These are phyloP conservation scores for Euphrasia arctica DNA, from an alignment of 305 asterid species.

Conservation along the genomic window DNA sequence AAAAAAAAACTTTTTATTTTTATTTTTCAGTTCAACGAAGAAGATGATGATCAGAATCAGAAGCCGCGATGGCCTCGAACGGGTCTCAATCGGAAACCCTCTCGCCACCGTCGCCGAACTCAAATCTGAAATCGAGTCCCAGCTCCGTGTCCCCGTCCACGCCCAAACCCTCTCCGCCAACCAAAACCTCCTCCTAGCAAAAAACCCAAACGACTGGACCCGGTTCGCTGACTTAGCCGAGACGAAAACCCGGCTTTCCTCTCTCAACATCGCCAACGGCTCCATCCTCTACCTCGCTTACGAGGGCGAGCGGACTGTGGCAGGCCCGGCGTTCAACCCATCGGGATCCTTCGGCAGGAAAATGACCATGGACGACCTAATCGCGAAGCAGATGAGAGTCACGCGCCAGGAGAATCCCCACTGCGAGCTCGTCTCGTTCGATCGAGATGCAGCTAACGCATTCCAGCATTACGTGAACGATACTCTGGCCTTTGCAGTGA, in stretches of 20 bases:
- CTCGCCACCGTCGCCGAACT: constrained; percentile 56
- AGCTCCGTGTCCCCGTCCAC: constrained; percentile 52
- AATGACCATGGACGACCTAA: constrained; percentile 97
- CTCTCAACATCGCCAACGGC: constrained; percentile 62
- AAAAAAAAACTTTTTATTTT: neutral
- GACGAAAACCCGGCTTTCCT: constrained; percentile 41
- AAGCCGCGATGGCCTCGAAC: constrained; percentile 85
- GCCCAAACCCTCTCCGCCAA: too few relatives aligned
- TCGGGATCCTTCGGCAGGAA: constrained; percentile 94
- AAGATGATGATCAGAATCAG: constrained; percentile 48
- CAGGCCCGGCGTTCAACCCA: constrained; percentile 60
- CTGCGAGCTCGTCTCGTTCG: constrained; percentile 85
- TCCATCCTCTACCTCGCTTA: constrained; percentile 77
- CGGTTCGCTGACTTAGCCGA: constrained; percentile 67
- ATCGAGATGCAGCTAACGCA: constrained; percentile 85
- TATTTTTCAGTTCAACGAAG: too few relatives aligned
- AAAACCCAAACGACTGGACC: constrained; percentile 55
- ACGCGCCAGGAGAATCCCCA: constrained; percentile 88
- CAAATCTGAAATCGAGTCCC: constrained; percentile 65
- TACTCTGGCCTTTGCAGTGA: constrained; percentile 74
- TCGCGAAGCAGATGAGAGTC: constrained; percentile 91
- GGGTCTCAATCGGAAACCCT: too few relatives aligned
- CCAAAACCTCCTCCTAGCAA: constrained; percentile 44
- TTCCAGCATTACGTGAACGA: constrained; percentile 93
- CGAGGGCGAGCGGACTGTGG: constrained; percentile 74